Conservation (phyloP, 176 grass and related monocot genomes). For the Urochloa ruziziensis region DNA sequence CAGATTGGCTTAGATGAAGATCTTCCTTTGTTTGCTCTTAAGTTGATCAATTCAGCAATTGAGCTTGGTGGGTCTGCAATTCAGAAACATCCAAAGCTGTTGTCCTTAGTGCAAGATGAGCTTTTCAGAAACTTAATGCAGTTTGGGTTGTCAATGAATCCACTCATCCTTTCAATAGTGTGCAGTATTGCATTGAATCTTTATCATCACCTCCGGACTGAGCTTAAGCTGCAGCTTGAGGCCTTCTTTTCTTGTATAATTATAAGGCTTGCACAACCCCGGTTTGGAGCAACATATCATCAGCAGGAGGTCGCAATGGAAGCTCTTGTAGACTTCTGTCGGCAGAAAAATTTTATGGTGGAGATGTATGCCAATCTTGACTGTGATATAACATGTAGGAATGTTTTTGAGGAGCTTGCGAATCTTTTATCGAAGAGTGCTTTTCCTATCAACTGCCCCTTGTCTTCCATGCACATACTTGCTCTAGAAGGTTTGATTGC, state of each 20-base stretch:
- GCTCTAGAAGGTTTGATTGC: constrained; percentile 95
- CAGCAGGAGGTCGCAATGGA: constrained; percentile 99
- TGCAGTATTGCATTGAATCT: constrained; percentile 95
- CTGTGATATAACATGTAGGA: constrained; percentile 92
- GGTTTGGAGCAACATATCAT: constrained; percentile 83
- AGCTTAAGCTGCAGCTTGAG: constrained; percentile 96
- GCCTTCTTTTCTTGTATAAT: constrained; percentile 97
- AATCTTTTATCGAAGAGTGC: constrained; percentile 94
- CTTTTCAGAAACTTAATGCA: constrained; percentile 96
- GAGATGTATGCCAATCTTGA: constrained; percentile 99
- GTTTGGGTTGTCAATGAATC: constrained; percentile 79
- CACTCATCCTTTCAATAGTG: constrained; percentile 91
- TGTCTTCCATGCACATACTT: constrained; percentile 91
- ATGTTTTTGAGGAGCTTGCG: constrained; percentile 95
- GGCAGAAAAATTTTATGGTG: constrained; percentile 87
- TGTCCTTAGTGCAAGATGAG: constrained; percentile 85
- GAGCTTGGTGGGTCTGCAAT: constrained; percentile 83
- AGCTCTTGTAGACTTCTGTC: constrained; percentile 92
- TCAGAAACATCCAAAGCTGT: constrained; percentile 65
- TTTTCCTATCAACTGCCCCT: constrained; percentile 94
- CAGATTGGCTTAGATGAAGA: constrained; percentile 85
- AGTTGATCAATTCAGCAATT: constrained; percentile 87
- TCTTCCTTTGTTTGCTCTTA: constrained; percentile 85
- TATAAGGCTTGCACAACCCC: constrained; percentile 83
- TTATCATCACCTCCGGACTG: constrained; percentile 82